phyloP scores from a whole-genome alignment of 768 basidiomycete genomes.

The Podaxis pistillaris region DNA sequence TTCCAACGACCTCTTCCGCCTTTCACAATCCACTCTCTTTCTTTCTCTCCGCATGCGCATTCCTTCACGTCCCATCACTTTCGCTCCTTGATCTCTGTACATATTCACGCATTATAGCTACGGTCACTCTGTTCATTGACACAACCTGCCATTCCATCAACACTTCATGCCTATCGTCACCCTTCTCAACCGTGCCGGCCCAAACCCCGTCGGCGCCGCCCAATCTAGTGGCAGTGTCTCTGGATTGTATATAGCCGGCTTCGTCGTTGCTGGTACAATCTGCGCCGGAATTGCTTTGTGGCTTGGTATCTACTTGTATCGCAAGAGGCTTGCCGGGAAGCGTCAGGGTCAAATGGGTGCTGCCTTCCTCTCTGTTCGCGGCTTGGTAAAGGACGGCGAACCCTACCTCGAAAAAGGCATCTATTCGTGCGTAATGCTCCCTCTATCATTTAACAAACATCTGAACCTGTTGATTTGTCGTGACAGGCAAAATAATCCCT shows the following conservation, averaged over 20 bases:
- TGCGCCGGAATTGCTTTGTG: conserved; percentile 38
- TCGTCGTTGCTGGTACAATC: conserved; percentile 44
- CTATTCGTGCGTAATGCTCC: conserved; percentile 22
- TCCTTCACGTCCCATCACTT: background rate
- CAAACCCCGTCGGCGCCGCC: background rate
- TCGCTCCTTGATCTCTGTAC: background rate
- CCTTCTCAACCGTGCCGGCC: background rate
- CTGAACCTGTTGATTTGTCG: background rate
- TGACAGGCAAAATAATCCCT: conserved; percentile 1
- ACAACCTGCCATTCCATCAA: background rate
- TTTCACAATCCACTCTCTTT: background rate
- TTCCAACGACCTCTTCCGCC: background rate
- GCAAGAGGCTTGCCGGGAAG: conserved; percentile 36
- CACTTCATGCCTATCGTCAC: conserved; percentile 12
- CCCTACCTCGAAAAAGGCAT: conserved; percentile 15
- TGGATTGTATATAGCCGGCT: conserved; percentile 47
- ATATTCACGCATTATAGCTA: background rate
- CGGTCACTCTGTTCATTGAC: background rate
- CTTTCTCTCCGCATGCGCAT: background rate
- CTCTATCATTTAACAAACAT: background rate
- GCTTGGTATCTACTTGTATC: conserved; percentile 39
- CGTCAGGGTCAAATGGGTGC: conserved; percentile 36
- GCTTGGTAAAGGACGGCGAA: conserved; percentile 38
- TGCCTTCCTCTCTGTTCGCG: conserved; percentile 49
- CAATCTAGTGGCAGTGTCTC: conserved; percentile 16